These are phyloP conservation scores for Schizothecium vesticola DNA, from an alignment of 495 filamentous ascomycete genomes.

Conservation along the genomic window DNA sequence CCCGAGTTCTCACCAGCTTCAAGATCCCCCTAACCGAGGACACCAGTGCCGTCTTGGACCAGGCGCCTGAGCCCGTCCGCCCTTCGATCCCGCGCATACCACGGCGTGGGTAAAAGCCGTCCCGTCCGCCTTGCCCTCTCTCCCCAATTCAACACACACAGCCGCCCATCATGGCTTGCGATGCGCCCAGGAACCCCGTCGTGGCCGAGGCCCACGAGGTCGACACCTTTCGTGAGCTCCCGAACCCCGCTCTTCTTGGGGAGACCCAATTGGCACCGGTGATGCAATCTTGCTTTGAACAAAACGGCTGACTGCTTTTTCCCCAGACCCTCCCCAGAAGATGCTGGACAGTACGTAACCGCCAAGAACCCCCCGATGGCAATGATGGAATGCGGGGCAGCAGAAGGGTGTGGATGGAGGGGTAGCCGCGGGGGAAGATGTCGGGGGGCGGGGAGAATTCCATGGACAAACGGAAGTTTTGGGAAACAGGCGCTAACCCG, in stretches of 20 bases:
- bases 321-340: conserved; percentile 49
- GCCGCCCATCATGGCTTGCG: conserved; percentile 60
- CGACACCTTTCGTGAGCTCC: conserved; percentile 64
- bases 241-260: no score
- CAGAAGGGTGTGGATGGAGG: conserved; percentile 12
- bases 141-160: conserved; percentile 25
- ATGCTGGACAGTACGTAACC: conserved; percentile 56
- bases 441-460: background rate
- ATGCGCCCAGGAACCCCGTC: conserved; percentile 56
- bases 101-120: background rate
- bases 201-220: conserved; percentile 82
- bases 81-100: background rate
- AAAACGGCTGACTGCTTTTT: background rate
- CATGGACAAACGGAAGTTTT: conserved; percentile 25
- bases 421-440: background rate
- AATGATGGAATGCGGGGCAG: conserved; percentile 19
- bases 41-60: background rate
- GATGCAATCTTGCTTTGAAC: background rate
- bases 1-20: background rate
- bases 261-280: conserved; percentile 11
- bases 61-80: background rate
- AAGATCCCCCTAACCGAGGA: background rate
- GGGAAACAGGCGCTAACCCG: conserved; percentile 27
- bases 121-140: background rate
- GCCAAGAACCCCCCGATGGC: conserved; percentile 12